A percentile compares a stretch with the other conserved stretches of the same genome.
phyloP scores from a whole-genome alignment of 768 basidiomycete species.

The Mrakia gelida region DNA sequence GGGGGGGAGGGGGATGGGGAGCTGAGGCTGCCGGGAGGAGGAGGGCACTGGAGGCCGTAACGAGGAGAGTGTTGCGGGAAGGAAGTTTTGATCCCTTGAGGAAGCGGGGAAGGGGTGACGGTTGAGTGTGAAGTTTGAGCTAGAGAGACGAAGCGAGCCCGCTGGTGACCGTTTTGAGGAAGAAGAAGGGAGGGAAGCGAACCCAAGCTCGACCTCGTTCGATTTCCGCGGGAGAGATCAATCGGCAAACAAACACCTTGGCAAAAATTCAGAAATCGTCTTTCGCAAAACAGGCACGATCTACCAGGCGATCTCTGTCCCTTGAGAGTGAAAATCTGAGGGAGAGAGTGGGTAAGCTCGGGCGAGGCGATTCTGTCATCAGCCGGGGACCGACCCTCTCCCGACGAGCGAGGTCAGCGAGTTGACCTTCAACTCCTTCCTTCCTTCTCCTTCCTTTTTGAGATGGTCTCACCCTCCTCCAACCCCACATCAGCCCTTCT shows the following conservation, averaged over 20 bases:
- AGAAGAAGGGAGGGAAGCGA: neutral
- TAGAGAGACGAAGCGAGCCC: neutral
- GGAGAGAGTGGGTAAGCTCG: neutral
- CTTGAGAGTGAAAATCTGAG: too few species aligned
- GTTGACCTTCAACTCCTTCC: neutral
- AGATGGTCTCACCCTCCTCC: neutral
- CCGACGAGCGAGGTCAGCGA: neutral
- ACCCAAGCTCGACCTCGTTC: too few species aligned
- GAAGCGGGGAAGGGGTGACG: neutral
- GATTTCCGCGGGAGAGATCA: too few species aligned
- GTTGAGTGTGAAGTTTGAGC: neutral
- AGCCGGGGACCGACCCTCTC: neutral
- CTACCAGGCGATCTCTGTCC: neutral
- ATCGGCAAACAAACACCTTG: too few species aligned
- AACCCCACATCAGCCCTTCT: neutral
- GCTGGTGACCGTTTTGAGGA: neutral
- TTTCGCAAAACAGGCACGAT: too few species aligned
- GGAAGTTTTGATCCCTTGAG: neutral
- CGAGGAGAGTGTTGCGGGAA: neutral
- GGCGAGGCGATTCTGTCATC: neutral
- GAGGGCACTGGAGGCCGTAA: neutral
- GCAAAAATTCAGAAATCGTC: too few species aligned
- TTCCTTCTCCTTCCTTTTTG: neutral
- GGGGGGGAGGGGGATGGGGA: neutral
- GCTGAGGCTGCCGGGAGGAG: neutral